Evolutionary conservation across 805 yeast genomes (phyloP).

Genomic region (Debaryomyces prosopidis): DNA sequence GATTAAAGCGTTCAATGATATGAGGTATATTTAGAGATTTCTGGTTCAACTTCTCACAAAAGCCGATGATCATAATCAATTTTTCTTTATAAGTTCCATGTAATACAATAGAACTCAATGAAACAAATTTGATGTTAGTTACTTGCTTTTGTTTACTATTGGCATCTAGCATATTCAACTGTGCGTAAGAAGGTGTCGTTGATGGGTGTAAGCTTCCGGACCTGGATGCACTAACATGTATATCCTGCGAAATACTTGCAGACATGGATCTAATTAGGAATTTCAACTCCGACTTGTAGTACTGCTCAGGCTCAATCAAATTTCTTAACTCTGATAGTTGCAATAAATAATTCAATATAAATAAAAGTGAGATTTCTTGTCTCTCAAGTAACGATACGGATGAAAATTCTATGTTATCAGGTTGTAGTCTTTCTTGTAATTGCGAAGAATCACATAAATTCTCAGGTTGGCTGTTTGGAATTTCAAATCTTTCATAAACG

Average conservation of each 20-base stretch:
- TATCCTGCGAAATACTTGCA: conserved; percentile 20
- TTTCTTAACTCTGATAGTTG: conserved; percentile 17
- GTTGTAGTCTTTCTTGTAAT: neutral
- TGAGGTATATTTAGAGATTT: conserved; percentile 7
- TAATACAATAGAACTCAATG: conserved; percentile 20
- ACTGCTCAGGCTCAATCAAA: conserved; percentile 12
- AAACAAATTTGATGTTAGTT: conserved; percentile 7
- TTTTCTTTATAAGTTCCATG: conserved; percentile 34
- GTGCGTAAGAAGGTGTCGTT: conserved; percentile 10
- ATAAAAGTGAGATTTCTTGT: conserved; percentile 32
- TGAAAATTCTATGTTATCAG: neutral
- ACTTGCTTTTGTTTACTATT: conserved; percentile 1
- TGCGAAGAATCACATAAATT: neutral
- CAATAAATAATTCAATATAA: conserved; percentile 22
- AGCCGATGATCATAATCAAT: conserved; percentile 16
- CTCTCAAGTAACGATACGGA: conserved; percentile 14
- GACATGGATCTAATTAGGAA: conserved; percentile 22
- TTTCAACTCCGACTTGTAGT: conserved; percentile 16
- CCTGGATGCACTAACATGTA: conserved; percentile 22
- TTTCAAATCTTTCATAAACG: neutral
- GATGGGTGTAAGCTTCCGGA: conserved; percentile 21
- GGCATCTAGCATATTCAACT: conserved; percentile 1
- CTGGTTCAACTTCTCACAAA: conserved; percentile 16
- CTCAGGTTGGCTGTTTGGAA: neutral
- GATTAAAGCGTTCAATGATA: conserved; percentile 4